Conservation (phyloP, 345 rosid species). For the Salix dunnii region DNA sequence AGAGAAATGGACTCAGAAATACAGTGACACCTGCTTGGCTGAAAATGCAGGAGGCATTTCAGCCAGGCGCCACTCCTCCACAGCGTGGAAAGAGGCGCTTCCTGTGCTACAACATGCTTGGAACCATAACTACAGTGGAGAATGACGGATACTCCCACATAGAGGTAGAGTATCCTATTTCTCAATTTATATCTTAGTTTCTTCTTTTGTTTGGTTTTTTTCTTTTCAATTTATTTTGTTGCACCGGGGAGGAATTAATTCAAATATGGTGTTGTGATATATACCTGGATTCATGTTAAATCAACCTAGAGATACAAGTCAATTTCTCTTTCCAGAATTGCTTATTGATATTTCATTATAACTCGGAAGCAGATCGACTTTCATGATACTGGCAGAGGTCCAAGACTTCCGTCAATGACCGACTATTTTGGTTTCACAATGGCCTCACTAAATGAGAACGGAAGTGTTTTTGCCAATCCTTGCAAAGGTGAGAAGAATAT, state of each 20-base stretch:
- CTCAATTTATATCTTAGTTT: neutral
- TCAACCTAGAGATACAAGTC: neutral
- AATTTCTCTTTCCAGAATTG: neutral
- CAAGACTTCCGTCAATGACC: constrained; percentile 90
- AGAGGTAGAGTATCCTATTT: constrained; percentile 48
- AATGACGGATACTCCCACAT: constrained; percentile 89
- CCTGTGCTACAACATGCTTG: constrained; percentile 92
- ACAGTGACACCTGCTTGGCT: constrained; percentile 33
- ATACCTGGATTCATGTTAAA: too few relatives aligned
- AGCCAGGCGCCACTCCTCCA: constrained; percentile 78
- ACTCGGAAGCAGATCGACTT: constrained; percentile 69
- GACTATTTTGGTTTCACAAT: constrained; percentile 94
- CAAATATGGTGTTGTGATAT: too few relatives aligned
- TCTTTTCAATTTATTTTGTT: neutral
- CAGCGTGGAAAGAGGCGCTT: constrained; percentile 74
- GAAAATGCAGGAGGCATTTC: constrained; percentile 88
- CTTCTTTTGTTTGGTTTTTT: neutral
- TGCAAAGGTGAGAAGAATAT: constrained; percentile 87
- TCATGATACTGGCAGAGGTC: constrained; percentile 93
- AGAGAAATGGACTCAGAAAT: constrained; percentile 35
- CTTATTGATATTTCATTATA: constrained; percentile 16
- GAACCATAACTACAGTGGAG: constrained; percentile 79
- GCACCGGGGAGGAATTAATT: too few relatives aligned
- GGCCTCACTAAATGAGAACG: constrained; percentile 84
- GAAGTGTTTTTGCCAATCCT: constrained; percentile 90